These are phyloP conservation scores for Botrytis sinoallii DNA, from an alignment of 2,329 filamentous ascomycete species.

Conservation along the genomic window DNA sequence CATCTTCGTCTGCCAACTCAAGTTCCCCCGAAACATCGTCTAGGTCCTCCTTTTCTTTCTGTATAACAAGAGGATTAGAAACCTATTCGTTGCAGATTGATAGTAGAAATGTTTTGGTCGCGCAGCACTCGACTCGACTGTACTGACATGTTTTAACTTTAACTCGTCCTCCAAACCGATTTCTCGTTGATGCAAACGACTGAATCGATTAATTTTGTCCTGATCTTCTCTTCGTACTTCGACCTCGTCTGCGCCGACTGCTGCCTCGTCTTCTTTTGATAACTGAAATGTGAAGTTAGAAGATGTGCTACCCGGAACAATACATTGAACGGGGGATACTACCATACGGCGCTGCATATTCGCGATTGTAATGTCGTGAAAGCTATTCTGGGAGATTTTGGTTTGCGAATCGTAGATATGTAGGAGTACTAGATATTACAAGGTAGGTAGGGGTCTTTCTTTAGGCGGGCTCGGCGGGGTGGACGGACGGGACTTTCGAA, in stretches of 20 bases:
- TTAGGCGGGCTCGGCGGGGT: no score
- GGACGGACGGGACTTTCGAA: no score
- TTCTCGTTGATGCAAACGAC: conserved; percentile 85
- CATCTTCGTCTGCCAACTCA: conserved; percentile 93
- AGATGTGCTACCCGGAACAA: neutral
- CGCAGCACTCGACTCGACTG: neutral
- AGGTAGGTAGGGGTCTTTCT: no score
- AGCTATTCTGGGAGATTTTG: no score
- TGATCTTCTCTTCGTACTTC: conserved; percentile 96
- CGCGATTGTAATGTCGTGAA: neutral
- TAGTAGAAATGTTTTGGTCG: neutral
- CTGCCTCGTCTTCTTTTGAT: conserved; percentile 84
- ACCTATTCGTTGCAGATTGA: conserved; percentile 21
- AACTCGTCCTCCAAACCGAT: conserved; percentile 75
- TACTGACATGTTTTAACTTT: conserved; percentile 69
- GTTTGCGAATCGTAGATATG: no score
- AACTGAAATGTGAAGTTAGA: conserved; percentile 49
- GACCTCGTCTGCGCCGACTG: conserved; percentile 72
- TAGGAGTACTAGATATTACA: no score
- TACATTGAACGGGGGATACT: neutral
- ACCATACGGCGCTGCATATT: conserved; percentile 33
- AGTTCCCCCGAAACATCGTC: conserved; percentile 89
- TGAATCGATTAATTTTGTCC: conserved; percentile 98
- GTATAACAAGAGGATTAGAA: conserved; percentile 19
- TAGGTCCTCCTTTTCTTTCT: conserved; percentile 99